A percentile compares a stretch with the other conserved stretches of the same genome.
These are phyloP conservation scores for Scedosporium boydii DNA, from an alignment of 2,329 filamentous ascomycete species.

Conservation along the genomic window DNA sequence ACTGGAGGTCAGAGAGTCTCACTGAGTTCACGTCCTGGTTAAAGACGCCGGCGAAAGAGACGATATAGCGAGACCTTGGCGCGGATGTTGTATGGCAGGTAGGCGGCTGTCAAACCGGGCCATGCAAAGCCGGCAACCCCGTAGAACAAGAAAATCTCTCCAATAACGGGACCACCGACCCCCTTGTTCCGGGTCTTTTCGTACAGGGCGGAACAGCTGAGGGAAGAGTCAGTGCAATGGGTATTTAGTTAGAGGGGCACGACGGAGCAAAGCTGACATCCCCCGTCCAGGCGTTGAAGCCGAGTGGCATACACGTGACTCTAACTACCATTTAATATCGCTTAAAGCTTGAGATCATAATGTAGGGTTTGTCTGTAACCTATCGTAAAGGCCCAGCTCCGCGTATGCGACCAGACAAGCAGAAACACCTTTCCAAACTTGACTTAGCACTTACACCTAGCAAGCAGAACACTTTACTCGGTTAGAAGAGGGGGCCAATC, in stretches of 20 bases:
- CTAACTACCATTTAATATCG: constrained; percentile 26
- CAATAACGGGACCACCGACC: constrained; percentile 22
- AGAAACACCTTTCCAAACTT: too few relatives aligned
- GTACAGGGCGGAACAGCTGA: constrained; percentile 20
- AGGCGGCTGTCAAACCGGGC: constrained; percentile 39
- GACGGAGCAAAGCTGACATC: too few relatives aligned
- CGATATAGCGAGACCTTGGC: constrained; percentile 33
- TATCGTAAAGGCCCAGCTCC: too few relatives aligned
- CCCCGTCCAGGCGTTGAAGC: constrained; percentile 24
- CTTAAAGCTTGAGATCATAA: too few relatives aligned
- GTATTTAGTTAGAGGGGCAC: too few relatives aligned
- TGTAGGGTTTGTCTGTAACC: too few relatives aligned
- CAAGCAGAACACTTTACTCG: too few relatives aligned
- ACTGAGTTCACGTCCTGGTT: constrained; percentile 38
- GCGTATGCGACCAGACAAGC: too few relatives aligned
- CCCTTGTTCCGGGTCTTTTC: constrained; percentile 17
- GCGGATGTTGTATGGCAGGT: constrained; percentile 42
- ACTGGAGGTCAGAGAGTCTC: constrained; percentile 37
- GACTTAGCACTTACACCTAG: too few relatives aligned
- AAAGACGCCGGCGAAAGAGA: constrained; percentile 19
- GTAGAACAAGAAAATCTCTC: constrained; percentile 34
- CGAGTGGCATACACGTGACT: constrained; percentile 15
- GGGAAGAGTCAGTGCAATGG: too few relatives aligned
- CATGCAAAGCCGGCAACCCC: constrained; percentile 45
- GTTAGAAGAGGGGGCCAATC: too few relatives aligned